Evolutionary conservation across 768 basidiomycete species (phyloP), one percentile per base, ranked within the genome.

Genomic region (Pulveroboletus frians): DNA sequence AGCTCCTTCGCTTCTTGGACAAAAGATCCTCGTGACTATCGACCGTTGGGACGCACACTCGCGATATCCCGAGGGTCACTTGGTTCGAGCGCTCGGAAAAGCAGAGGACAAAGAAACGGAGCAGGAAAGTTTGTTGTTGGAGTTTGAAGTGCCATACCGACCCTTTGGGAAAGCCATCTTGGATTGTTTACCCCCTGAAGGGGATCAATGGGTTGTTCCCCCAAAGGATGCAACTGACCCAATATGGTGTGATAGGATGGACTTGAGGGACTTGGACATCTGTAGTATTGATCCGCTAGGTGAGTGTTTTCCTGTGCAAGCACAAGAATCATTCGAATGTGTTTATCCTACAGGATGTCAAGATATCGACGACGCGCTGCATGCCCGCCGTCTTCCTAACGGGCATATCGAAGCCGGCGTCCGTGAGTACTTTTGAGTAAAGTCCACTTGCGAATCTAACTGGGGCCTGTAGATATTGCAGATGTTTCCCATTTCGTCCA

Each of bases 221-320:
- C 79, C 78, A 0, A 97, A 92, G 70, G 72, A 67, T 31, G 68
- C 69, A 0, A 61, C 63, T 0, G 64, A 71, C 43, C 65, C 72
- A 0, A 72, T 76, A 29, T 99, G 96, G 96, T 74, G 77, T 54
- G 86, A 87, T 53, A 75, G 96, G 56, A 84, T 88, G 64, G 96
- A 99, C 71, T 60, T 99, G 63, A 74, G 96, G 51, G 81, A 85
- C 31, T 63, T 96, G 60, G 74, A 88, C 31, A 81, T 99, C 29
- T 98, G 96, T 67, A 96, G 93, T 62, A 98, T 99, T 56, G 96
- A 99, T 71, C 96, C 96, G 3, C 93, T 92, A 11, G 83, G 92
- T 90, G 53, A 44, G 74, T 53, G 1, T 31, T 35, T 41, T 21
- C 46, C 15, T 35, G 26, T 20, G 32, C 3, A 7, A 18, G 23